Evolutionary conservation across 129 eudicot species (phyloP).

Genomic region (Escallonia rubra): DNA sequence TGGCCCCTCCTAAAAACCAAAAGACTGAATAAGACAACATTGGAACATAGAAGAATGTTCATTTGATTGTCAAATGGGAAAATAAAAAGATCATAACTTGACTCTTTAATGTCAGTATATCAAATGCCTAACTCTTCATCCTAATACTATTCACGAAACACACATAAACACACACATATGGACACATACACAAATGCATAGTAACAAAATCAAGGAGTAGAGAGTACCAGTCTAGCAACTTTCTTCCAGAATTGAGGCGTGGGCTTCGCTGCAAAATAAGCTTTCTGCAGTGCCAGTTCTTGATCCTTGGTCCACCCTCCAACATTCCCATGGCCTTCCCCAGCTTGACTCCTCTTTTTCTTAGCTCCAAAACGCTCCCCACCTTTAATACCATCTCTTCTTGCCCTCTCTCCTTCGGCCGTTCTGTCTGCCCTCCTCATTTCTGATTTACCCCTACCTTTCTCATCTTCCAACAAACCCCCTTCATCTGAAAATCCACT

Average conservation of each 20-base stretch:
- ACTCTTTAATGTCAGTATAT: slow-evolving; percentile 10
- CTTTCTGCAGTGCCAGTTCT: slow-evolving; percentile 65
- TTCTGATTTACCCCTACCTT: neutral
- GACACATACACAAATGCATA: neutral
- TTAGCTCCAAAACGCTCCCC: slow-evolving; percentile 30
- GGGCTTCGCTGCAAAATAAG: slow-evolving; percentile 70
- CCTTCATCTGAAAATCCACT: slow-evolving; percentile 4
- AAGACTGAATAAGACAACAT: neutral
- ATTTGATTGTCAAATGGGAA: slow-evolving; percentile 7
- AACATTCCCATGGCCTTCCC: slow-evolving; percentile 9
- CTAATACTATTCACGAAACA: neutral
- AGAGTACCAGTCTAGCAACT: slow-evolving; percentile 66
- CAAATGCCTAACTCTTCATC: neutral
- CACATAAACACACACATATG: slow-evolving; percentile 4
- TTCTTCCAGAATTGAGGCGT: slow-evolving; percentile 93
- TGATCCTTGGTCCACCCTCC: slow-evolving; percentile 77
- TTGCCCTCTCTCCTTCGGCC: neutral
- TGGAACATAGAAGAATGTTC: neutral
- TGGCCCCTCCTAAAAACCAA: neutral
- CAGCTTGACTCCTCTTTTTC: slow-evolving; percentile 48
- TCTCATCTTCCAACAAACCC: neutral
- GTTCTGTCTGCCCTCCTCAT: neutral
- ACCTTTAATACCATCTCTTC: slow-evolving; percentile 11
- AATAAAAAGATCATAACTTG: neutral
- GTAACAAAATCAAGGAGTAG: neutral